Percentiles rank a stretch among this genome's conserved stretches.
phyloP scores from a whole-genome alignment of 2,329 filamentous ascomycete genomes.

The Blumeria hordei region DNA sequence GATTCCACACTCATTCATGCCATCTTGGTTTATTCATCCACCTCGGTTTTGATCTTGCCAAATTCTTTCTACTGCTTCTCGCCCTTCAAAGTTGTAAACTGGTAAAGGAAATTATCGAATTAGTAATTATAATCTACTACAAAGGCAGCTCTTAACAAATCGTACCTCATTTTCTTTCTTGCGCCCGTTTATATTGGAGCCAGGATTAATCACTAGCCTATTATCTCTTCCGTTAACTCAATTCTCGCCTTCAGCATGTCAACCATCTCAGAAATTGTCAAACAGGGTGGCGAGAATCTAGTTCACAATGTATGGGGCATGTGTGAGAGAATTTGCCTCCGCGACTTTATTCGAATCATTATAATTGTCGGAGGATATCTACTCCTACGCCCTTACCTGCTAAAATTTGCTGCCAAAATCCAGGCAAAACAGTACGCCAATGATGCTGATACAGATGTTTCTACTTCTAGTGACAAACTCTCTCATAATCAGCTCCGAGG shows the following conservation, averaged over 20 bases:
- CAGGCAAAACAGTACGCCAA: conserved; percentile 39
- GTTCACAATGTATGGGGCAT: conserved; percentile 24
- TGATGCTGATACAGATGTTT: conserved; percentile 14
- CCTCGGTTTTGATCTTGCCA: no score
- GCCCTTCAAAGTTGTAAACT: no score
- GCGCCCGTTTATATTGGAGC: no score
- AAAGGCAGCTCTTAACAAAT: no score
- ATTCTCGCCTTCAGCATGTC: background rate
- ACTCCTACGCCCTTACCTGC: conserved; percentile 48
- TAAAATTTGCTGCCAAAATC: conserved; percentile 38
- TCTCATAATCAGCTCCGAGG: conserved; percentile 26
- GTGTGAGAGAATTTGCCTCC: conserved; percentile 24
- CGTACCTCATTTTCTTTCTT: no score
- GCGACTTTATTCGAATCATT: conserved; percentile 43
- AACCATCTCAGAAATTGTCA: background rate
- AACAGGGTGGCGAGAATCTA: conserved; percentile 11
- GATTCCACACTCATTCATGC: no score
- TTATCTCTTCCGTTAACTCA: no score
- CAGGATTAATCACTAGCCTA: no score
- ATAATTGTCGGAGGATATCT: conserved; percentile 49
- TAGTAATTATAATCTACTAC: no score
- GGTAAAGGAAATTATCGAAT: no score
- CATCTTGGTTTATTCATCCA: no score
- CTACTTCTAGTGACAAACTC: conserved; percentile 23
- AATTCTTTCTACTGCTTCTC: no score